phyloP scores from a whole-genome alignment of 2,329 filamentous ascomycete species.

The Epichloe baconii region DNA sequence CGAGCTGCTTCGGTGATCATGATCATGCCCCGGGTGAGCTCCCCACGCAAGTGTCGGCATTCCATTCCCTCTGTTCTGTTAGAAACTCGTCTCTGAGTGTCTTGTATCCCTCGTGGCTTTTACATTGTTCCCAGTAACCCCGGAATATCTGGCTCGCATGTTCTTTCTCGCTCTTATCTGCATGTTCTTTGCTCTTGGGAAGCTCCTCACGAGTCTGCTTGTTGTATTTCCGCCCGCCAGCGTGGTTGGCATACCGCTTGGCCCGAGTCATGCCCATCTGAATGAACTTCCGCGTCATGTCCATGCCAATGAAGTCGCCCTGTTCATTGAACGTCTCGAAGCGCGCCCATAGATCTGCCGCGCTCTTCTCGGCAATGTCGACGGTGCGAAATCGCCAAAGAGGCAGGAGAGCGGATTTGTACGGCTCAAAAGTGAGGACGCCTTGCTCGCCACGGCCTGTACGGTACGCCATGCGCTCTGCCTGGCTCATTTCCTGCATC shows the following conservation, averaged over 20 bases:
- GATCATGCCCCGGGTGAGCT: no score
- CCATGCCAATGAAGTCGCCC: constrained; percentile 1
- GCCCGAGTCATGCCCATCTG: constrained; percentile 1
- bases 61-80: not conserved
- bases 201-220: not conserved
- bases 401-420: not conserved
- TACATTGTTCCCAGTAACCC: not conserved
- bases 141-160: not conserved
- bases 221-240: not conserved
- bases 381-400: not conserved
- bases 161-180: not conserved
- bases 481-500: not conserved
- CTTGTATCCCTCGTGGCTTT: not conserved
- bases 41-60: not conserved
- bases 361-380: not conserved
- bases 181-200: not conserved
- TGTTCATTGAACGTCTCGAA: not conserved
- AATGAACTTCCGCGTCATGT: not conserved
- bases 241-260: constrained; percentile 1
- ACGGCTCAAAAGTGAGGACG: constrained; percentile 1
- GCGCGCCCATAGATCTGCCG: not conserved
- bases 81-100: not conserved
- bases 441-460: not conserved
- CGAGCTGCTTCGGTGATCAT: no score
- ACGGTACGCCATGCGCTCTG: not conserved